phyloP scores from a whole-genome alignment of 805 yeast genomes.

The Lipomyces anomalus region DNA sequence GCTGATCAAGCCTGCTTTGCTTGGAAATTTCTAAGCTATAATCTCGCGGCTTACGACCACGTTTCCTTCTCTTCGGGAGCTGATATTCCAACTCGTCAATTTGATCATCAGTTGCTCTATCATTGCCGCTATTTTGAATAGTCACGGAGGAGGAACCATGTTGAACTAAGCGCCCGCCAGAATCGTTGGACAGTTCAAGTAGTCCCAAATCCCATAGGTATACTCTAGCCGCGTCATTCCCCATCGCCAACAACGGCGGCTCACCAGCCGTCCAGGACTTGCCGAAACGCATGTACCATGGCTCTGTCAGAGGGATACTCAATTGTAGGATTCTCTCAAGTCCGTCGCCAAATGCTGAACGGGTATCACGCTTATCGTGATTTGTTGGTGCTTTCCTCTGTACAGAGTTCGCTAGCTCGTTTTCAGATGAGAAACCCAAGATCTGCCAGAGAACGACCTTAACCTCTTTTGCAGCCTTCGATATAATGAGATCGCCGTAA shows the following conservation, averaged over 20 bases:
- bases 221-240: conserved; percentile 15
- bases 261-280: conserved; percentile 1
- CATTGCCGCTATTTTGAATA: too few relatives aligned
- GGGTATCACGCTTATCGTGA: conserved; percentile 17
- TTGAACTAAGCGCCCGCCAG: too few relatives aligned
- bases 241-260: conserved; percentile 14
- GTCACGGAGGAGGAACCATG: too few relatives aligned
- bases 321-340: conserved; percentile 14
- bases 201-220: conserved; percentile 12
- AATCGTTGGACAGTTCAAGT: conserved; percentile 3
- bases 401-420: conserved; percentile 9
- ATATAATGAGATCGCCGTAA: conserved; percentile 17
- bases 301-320: conserved; percentile 15
- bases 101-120: too few relatives aligned
- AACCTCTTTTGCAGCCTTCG: conserved; percentile 20
- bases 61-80: too few relatives aligned
- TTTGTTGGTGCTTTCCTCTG: conserved; percentile 20
- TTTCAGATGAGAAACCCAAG: conserved; percentile 11
- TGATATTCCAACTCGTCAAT: too few relatives aligned
- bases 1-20: too few relatives aligned
- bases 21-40: too few relatives aligned
- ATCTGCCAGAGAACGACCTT: conserved; percentile 20
- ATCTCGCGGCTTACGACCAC: neutral
- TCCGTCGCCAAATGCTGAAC: conserved; percentile 17
- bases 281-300: conserved; percentile 24